phyloP scores from a whole-genome alignment of 108 stramenopile genomes.

The Cyclotella choctawhatcheeana region DNA sequence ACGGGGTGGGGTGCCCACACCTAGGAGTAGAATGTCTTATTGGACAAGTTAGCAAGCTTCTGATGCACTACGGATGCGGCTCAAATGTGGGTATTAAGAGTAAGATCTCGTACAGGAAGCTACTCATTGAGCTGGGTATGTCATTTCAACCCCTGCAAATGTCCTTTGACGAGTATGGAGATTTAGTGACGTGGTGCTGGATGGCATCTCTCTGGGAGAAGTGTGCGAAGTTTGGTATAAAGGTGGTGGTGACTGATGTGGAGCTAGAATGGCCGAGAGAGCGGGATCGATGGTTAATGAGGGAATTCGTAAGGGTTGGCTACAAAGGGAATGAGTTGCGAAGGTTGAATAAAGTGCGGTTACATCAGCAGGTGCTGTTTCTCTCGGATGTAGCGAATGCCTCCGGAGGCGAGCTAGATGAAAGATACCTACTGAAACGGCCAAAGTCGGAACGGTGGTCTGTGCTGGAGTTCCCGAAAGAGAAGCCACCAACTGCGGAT shows the following conservation, averaged over 20 bases:
- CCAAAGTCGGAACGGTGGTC: neutral
- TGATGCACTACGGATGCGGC: slow-evolving; percentile 14
- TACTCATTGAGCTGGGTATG: slow-evolving; percentile 8
- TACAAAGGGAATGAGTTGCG: neutral
- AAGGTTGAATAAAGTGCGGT: neutral
- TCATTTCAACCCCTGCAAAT: slow-evolving; percentile 9
- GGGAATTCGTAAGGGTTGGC: neutral
- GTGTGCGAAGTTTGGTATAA: neutral
- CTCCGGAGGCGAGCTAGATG: neutral
- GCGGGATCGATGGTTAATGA: slow-evolving; percentile 20
- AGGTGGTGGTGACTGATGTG: neutral
- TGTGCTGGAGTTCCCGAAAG: neutral
- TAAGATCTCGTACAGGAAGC: neutral
- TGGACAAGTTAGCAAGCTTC: neutral
- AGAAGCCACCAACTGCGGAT: neutral
- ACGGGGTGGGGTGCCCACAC: slow-evolving; percentile 14
- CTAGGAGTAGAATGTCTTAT: neutral
- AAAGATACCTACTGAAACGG: neutral
- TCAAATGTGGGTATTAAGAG: neutral
- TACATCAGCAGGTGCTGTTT: slow-evolving; percentile 2
- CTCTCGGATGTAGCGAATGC: slow-evolving; percentile 7
- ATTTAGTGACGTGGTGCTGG: neutral
- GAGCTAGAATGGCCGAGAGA: slow-evolving; percentile 11
- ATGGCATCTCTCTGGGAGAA: slow-evolving; percentile 18
- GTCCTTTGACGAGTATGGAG: neutral